Evolutionary conservation across 345 rosid genomes (phyloP).

Genomic region (Trapa incisa): DNA sequence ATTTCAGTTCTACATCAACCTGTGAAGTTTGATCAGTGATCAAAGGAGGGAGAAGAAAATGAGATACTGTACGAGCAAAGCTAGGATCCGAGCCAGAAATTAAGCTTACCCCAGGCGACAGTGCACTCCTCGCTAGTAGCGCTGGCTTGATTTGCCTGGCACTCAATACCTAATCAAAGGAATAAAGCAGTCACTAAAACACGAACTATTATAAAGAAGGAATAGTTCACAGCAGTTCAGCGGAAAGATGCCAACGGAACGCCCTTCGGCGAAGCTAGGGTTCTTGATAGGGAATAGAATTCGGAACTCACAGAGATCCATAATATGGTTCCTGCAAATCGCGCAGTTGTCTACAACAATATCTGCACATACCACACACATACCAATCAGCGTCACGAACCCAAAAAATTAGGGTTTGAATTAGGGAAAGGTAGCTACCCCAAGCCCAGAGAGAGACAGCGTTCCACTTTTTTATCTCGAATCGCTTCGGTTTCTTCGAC

Average conservation of each 20-base stretch:
- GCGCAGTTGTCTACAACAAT: conserved; percentile 94
- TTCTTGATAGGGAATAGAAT: not conserved
- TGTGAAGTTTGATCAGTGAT: not conserved
- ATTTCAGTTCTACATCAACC: not conserved
- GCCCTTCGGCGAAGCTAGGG: not conserved
- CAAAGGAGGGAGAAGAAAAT: not conserved
- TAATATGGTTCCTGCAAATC: conserved; percentile 86
- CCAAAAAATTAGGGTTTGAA: not conserved
- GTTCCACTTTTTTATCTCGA: conserved; percentile 92
- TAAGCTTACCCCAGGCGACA: conserved; percentile 80
- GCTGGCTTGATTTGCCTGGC: conserved; percentile 89
- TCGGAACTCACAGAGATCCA: conserved; percentile 63
- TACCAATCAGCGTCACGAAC: not conserved
- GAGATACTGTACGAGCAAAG: not conserved
- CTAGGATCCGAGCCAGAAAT: not conserved
- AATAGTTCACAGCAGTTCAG: not conserved
- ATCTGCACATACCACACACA: conserved; percentile 32
- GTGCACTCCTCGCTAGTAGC: conserved; percentile 97
- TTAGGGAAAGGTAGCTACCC: conserved; percentile 31
- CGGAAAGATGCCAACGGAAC: not conserved
- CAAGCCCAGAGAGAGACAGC: conserved; percentile 96
- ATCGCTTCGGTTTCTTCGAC: conserved; percentile 51
- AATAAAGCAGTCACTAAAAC: not conserved
- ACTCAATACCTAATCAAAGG: conserved; percentile 61
- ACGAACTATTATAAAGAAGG: not conserved